Base-by-base conservation (phyloP, 148 eudicot species). In the Gaultheria prostrata region DNA sequence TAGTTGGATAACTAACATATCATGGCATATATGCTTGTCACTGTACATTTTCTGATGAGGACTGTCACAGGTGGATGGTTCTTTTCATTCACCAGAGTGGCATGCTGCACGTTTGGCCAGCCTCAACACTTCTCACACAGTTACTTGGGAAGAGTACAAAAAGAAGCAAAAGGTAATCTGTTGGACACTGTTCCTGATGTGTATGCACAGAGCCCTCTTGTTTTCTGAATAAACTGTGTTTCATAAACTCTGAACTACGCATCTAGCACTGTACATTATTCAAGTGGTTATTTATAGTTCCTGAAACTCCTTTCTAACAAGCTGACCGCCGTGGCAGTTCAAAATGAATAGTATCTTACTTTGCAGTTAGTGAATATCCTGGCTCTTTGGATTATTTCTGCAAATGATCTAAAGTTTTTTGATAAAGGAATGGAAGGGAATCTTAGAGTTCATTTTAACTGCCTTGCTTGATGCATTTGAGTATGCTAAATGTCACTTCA, bases 61-160 rank as follows among this genome's bases (percentile, higher is more conserved):
- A 80, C 87, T 76, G 85, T 91, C 95, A 85, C 99, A 97, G 99
- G 97, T 94, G 97, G 99, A 97, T 94, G 97, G 99, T 93, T 97
- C 99, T 86, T 97, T 97, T 94, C 99, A 97, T 97, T 92, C 99
- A 91, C 99, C 99, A 97, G 98, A 94, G 87, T 97, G 99, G 99
- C 99, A 97, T 94, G 98, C 97, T 87, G 99, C 99, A 89, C 99
- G 98, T 86, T 92, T 96, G 98, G 97, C 97, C 76, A 96, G 92
- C 89, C 93, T 96, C 73, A 96, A 92, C 82, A 96, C 97, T 46
- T 93, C 99, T 43, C 99, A 94, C 89, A 97, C 99, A 72, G 88
- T 97, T 83, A 97, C 98, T 30, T 97, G 99, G 99, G 99, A 97
- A 89, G 99, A 97, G 89, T 97, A 75, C 85, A 97, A 95, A 75